Percentiles rank a stretch among this genome's conserved stretches.
phyloP scores from a whole-genome alignment of 768 basidiomycete species.

The Hygrophorus russula region DNA sequence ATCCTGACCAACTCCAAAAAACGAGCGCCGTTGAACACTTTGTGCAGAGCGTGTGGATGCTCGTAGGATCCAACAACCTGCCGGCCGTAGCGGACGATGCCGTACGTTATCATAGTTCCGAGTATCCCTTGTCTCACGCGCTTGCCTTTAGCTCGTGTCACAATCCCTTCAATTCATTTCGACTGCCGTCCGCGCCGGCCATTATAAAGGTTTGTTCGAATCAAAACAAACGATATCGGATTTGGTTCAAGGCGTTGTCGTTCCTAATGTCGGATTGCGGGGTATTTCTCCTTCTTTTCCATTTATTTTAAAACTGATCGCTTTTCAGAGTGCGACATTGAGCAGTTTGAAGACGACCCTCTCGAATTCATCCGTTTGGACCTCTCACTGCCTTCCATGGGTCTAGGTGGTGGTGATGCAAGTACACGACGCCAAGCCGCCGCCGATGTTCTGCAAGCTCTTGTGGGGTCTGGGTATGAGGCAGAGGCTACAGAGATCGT shows the following conservation, averaged over 20 bases:
- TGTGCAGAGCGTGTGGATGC: conserved; percentile 83
- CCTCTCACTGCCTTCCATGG: conserved; percentile 50
- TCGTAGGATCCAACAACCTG: conserved; percentile 63
- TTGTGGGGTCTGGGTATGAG: conserved; percentile 76
- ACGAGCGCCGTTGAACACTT: conserved; percentile 57
- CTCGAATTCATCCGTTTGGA: conserved; percentile 90
- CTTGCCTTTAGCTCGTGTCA: conserved; percentile 59
- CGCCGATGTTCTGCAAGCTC: conserved; percentile 87
- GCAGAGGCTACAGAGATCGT: conserved; percentile 81
- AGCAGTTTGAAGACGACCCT: conserved; percentile 96
- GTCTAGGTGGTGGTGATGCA: conserved; percentile 40
- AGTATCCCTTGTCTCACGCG: conserved; percentile 1
- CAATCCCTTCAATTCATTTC: conserved; percentile 88
- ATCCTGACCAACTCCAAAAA: conserved; percentile 63
- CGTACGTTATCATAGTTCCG: conserved; percentile 27
- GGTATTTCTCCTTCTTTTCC: not conserved
- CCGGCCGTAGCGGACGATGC: conserved; percentile 66
- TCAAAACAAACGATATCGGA: conserved; percentile 69
- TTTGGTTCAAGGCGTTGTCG: conserved; percentile 81
- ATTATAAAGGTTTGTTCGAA: conserved; percentile 74
- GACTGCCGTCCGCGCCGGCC: conserved; percentile 81
- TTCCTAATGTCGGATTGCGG: conserved; percentile 86
- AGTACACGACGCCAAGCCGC: conserved; percentile 88
- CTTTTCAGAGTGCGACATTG: conserved; percentile 62
- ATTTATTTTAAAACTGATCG: not conserved